These are phyloP conservation scores for Truncatella angustata DNA, from an alignment of 2,329 filamentous ascomycete genomes.

Conservation along the genomic window DNA sequence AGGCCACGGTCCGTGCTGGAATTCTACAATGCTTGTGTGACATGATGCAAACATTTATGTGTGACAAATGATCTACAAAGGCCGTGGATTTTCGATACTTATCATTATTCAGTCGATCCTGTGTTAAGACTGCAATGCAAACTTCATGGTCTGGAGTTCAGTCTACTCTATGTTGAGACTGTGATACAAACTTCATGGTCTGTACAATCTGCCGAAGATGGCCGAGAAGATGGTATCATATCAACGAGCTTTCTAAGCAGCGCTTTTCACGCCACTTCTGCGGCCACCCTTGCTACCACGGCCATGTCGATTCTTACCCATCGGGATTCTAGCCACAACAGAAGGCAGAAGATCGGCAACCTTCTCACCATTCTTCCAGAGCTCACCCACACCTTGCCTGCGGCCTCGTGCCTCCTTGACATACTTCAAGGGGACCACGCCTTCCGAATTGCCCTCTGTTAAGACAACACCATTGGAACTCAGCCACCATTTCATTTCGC, in stretches of 20 bases:
- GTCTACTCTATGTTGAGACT: too few relatives aligned
- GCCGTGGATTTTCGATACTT: too few relatives aligned
- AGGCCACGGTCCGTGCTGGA: too few relatives aligned
- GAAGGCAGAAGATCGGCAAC: constrained; percentile 64
- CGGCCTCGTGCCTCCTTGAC: constrained; percentile 71
- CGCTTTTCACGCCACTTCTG: neutral
- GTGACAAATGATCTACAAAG: too few relatives aligned
- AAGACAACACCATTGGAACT: constrained; percentile 78
- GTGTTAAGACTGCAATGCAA: too few relatives aligned
- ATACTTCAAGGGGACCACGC: constrained; percentile 62
- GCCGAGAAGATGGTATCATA: neutral
- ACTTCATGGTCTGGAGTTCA: neutral
- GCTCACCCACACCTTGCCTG: constrained; percentile 55
- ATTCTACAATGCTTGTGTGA: too few relatives aligned
- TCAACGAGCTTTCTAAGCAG: neutral
- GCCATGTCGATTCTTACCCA: constrained; percentile 42
- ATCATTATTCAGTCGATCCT: too few relatives aligned
- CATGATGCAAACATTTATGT: too few relatives aligned
- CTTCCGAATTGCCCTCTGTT: constrained; percentile 57
- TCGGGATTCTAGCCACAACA: constrained; percentile 47
- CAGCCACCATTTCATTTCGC: constrained; percentile 68
- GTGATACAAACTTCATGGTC: neutral
- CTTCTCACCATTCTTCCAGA: constrained; percentile 70
- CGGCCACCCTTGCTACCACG: constrained; percentile 37
- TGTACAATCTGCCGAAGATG: neutral